Conservation (phyloP, 345 rosid species). For the Aegle marmelos region DNA sequence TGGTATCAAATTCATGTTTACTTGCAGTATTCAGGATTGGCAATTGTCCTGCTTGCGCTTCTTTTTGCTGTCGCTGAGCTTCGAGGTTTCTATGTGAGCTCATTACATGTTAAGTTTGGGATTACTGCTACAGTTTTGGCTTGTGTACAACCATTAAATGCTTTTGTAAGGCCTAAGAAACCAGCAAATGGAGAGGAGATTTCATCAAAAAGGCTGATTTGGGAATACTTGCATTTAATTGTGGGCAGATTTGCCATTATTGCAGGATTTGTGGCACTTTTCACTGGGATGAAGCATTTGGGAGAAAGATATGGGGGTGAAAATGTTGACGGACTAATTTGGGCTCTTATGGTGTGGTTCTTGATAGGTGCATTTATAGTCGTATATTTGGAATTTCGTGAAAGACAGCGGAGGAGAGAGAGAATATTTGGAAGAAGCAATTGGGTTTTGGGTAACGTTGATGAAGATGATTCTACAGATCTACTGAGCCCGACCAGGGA, state of each 20-base stretch:
- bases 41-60: slow-evolving; percentile 77
- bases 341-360: slow-evolving; percentile 72
- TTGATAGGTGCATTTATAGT: slow-evolving; percentile 42
- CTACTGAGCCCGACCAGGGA: slow-evolving; percentile 54
- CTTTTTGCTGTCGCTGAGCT: slow-evolving; percentile 95
- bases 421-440: slow-evolving; percentile 56
- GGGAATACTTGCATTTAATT: slow-evolving; percentile 83
- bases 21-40: slow-evolving; percentile 85
- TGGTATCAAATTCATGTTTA: slow-evolving; percentile 93
- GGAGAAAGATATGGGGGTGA: slow-evolving; percentile 81
- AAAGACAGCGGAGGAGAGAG: slow-evolving; percentile 42
- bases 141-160: slow-evolving; percentile 79
- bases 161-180: slow-evolving; percentile 72
- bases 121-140: slow-evolving; percentile 68
- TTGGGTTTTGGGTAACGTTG: slow-evolving; percentile 78
- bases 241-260: slow-evolving; percentile 65
- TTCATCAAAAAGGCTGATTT: slow-evolving; percentile 52
- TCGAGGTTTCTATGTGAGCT: slow-evolving; percentile 59
- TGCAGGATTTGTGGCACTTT: slow-evolving; percentile 59
- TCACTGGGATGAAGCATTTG: slow-evolving; percentile 69
- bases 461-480: slow-evolving; percentile 81
- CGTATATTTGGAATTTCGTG: slow-evolving; percentile 60
- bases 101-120: slow-evolving; percentile 83
- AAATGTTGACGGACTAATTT: slow-evolving; percentile 67
- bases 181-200: slow-evolving; percentile 53